Percentiles rank a stretch among this genome's conserved stretches.
These are phyloP conservation scores for Penicillium sp. DNA, from an alignment of 2,329 filamentous ascomycete genomes.

Conservation along the genomic window DNA sequence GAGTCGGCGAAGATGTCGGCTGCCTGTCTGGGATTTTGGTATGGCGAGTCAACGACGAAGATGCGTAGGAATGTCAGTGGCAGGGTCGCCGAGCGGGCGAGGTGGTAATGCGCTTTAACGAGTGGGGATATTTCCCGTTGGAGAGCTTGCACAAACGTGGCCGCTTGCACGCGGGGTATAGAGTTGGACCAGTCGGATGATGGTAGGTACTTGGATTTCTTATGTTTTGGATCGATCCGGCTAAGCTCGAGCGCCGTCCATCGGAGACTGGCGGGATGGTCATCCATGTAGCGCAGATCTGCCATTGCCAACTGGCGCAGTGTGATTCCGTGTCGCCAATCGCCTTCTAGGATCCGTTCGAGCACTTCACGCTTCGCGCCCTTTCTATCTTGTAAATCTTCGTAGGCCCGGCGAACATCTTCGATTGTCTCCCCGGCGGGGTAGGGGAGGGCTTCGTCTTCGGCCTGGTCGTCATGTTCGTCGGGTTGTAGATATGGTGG, in stretches of 20 bases:
- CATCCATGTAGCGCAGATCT: constrained; percentile 53
- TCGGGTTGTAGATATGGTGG: constrained; percentile 56
- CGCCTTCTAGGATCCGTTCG: constrained; percentile 55
- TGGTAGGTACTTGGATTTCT: constrained; percentile 21
- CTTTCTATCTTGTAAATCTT: constrained; percentile 54
- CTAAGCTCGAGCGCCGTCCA: constrained; percentile 54
- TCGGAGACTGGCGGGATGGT: constrained; percentile 50
- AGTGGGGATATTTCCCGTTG: constrained; percentile 71
- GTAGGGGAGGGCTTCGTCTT: constrained; percentile 64
- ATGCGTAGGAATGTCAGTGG: constrained; percentile 72
- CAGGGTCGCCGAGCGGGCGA: constrained; percentile 63
- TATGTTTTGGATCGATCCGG: constrained; percentile 20
- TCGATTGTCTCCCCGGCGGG: constrained; percentile 62
- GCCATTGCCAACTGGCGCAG: constrained; percentile 55
- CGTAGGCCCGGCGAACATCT: constrained; percentile 64
- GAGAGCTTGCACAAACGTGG: constrained; percentile 72
- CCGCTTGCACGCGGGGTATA: constrained; percentile 71
- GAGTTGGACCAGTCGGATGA: constrained; percentile 36
- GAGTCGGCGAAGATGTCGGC: constrained; percentile 51
- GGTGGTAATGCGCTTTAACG: constrained; percentile 78
- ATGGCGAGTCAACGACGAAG: constrained; percentile 75
- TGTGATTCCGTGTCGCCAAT: constrained; percentile 55
- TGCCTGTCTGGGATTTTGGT: constrained; percentile 53
- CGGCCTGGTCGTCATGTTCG: constrained; percentile 50
- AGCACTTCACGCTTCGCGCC: constrained; percentile 53